Base-by-base conservation (phyloP, 140 eudicot species). In the Cichorium intybus region DNA sequence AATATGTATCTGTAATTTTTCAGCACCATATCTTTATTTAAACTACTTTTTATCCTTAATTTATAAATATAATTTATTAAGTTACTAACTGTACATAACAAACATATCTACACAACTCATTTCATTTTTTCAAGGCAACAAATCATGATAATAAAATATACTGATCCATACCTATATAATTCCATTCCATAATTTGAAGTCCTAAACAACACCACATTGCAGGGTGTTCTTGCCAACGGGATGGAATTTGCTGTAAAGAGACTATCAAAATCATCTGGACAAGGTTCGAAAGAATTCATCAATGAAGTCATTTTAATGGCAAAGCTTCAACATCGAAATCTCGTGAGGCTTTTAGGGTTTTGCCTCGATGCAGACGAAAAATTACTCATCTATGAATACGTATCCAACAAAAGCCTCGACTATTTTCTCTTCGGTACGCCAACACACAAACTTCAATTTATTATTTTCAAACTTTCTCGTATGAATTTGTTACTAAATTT, bases 341-440 rank as follows among this genome's bases (percentile, higher is more conserved):
- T 81, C 16, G 81, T 65, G 23, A 53, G 78, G 47, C 78, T 81
- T 11, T 55, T 81, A 46, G 80, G 87, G 11, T 81, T 29, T 23
- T 81, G 87, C 27, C 18, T 77, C 7, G 69, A 73, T 62, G 83
- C 64, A 1, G 54, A 70, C 1, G 87, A 81, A 62, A 67, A 66
- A 24, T 51, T 81, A 29, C 83, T 81, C 41, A 55, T 81, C 26
- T 81, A 77, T 16, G 83, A 81, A 37, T 81, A 14, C 37, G 71
- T 81, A 66, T 71, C 80, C 14, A 81, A 81, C 61, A 73, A 63
- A 11, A 81, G 86, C 27, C 83, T 81, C 2, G 77, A 81, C 54
- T 21, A 39, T 16, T 39, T 39, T 39, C 46, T 39, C 5, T 39
- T 39, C 16, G 79, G 46, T 39, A 39, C 0, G 46, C 1, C 46